These are phyloP conservation scores for Silene coronaria DNA, from an alignment of 179 eudicot genomes.

Conservation along the genomic window DNA sequence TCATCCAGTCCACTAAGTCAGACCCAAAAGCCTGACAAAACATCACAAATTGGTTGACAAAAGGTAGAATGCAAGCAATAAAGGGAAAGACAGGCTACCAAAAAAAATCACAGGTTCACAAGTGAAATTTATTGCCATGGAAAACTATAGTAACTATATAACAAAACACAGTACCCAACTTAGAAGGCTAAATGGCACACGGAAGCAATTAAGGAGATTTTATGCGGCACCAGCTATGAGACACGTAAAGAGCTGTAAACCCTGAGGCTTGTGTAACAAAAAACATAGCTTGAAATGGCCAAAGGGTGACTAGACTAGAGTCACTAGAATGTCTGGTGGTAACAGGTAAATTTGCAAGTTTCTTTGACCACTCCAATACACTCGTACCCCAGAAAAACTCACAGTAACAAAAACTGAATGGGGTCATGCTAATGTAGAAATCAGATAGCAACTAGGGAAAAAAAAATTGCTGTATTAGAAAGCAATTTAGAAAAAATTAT, in stretches of 20 bases:
- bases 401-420: neutral
- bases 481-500: neutral
- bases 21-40: slow-evolving; percentile 52
- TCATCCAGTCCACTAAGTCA: slow-evolving; percentile 70
- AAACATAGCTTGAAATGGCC: neutral
- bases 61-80: neutral
- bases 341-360: too few relatives aligned
- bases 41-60: neutral
- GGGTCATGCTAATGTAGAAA: neutral
- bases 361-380: neutral
- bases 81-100: neutral
- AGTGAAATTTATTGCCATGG: neutral
- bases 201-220: slow-evolving; percentile 7
- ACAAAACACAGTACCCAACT: neutral
- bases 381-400: neutral
- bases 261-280: neutral
- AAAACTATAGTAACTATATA: neutral
- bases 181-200: neutral
- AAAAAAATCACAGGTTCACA: neutral
- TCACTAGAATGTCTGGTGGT: too few relatives aligned
- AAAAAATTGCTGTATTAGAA: neutral
- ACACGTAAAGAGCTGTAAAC: neutral
- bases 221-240: neutral
- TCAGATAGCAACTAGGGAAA: neutral
- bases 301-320: neutral